phyloP scores from a whole-genome alignment of 768 basidiomycete species.

The Multifurca ochricompacta region DNA sequence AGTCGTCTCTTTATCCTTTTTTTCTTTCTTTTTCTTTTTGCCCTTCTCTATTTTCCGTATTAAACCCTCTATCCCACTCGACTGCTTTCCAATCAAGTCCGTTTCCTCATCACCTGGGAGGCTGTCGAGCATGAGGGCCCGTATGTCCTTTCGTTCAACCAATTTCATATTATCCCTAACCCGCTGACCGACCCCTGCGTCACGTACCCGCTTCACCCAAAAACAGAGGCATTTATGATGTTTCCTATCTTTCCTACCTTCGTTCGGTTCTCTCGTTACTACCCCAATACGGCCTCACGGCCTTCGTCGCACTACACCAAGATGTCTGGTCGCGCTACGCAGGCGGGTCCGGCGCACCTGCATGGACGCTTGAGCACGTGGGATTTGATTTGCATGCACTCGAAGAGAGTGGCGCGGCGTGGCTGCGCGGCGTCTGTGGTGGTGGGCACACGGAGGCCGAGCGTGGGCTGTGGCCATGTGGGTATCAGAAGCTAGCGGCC shows the following conservation, averaged over 20 bases:
- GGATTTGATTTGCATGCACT: slow-evolving; percentile 80
- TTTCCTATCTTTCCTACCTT: slow-evolving; percentile 75
- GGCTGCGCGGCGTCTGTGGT: slow-evolving; percentile 72
- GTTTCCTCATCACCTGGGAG: slow-evolving; percentile 96
- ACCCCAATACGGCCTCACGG: slow-evolving; percentile 62
- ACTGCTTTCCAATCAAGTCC: slow-evolving; percentile 40
- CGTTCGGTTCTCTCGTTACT: slow-evolving; percentile 57
- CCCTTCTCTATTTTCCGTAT: neutral
- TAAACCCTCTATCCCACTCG: neutral
- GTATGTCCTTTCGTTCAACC: slow-evolving; percentile 49
- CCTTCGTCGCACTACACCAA: slow-evolving; percentile 81
- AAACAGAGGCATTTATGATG: slow-evolving; percentile 74
- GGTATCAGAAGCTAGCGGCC: slow-evolving; percentile 89
- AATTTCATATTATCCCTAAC: too few relatives aligned
- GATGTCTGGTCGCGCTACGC: slow-evolving; percentile 95
- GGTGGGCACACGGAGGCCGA: slow-evolving; percentile 72
- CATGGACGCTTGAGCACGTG: slow-evolving; percentile 83
- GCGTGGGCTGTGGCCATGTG: slow-evolving; percentile 85
- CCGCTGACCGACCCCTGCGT: neutral
- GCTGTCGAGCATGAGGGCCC: slow-evolving; percentile 90
- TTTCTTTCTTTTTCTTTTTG: too few relatives aligned
- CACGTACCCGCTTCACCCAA: neutral
- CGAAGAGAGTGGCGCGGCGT: slow-evolving; percentile 80
- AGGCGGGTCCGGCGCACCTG: slow-evolving; percentile 93
- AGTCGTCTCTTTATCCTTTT: slow-evolving; percentile 30